Conservation (phyloP, 352 stramenopile genomes). For the Pythium oligandrum region DNA sequence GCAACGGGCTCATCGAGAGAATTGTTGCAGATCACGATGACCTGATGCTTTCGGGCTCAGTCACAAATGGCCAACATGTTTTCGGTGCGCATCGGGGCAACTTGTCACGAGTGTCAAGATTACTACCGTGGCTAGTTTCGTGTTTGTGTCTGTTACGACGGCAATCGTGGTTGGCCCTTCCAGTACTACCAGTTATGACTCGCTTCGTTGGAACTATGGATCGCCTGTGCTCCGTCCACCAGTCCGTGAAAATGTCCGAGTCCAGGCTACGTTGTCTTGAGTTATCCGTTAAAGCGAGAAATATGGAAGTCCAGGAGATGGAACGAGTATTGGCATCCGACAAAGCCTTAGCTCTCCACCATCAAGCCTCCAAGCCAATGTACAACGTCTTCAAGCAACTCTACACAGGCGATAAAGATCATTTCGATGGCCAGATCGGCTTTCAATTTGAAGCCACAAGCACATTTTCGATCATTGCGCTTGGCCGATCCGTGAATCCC, state of each 20-base stretch:
- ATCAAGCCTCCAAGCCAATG: slow-evolving; percentile 61
- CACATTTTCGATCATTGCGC: slow-evolving; percentile 74
- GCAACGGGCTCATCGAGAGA: slow-evolving; percentile 41
- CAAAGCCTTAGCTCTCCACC: slow-evolving; percentile 32
- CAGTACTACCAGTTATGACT: slow-evolving; percentile 59
- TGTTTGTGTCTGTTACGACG: slow-evolving; percentile 76
- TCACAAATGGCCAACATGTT: background rate
- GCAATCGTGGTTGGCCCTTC: slow-evolving; percentile 71
- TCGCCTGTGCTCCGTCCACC: slow-evolving; percentile 67
- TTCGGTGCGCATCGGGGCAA: slow-evolving; percentile 6
- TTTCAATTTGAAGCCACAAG: slow-evolving; percentile 87
- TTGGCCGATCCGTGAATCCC: slow-evolving; percentile 77
- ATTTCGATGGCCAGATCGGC: slow-evolving; percentile 87
- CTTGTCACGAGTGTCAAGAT: slow-evolving; percentile 50
- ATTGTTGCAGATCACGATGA: slow-evolving; percentile 50
- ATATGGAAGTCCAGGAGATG: slow-evolving; percentile 61
- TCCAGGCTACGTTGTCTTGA: slow-evolving; percentile 63
- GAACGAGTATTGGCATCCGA: slow-evolving; percentile 51
- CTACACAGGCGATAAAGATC: slow-evolving; percentile 86
- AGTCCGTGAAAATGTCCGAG: slow-evolving; percentile 57
- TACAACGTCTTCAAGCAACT: slow-evolving; percentile 88
- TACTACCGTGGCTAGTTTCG: slow-evolving; percentile 76
- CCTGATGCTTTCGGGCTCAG: slow-evolving; percentile 25
- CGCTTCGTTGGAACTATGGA: slow-evolving; percentile 63
- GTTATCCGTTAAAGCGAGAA: slow-evolving; percentile 42